phyloP scores from a whole-genome alignment of 768 basidiomycete genomes.

The Boletus vinaceobasis region DNA sequence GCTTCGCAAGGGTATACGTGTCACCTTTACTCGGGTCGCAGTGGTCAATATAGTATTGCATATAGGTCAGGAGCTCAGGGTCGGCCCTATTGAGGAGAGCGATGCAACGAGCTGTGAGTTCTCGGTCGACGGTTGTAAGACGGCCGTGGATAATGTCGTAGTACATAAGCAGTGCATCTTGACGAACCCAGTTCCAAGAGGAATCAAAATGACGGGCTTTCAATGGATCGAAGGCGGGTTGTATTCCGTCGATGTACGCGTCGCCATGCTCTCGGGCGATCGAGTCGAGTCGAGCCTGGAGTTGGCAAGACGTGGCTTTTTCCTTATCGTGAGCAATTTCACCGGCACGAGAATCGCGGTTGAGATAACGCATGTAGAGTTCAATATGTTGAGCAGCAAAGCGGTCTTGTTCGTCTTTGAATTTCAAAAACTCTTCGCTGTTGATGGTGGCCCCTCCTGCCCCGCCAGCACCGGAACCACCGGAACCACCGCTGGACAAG shows the following conservation, averaged over 20 bases:
- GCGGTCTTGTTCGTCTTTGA: conserved; percentile 89
- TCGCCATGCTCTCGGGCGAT: conserved; percentile 94
- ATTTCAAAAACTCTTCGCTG: conserved; percentile 97
- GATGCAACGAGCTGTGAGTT: conserved; percentile 96
- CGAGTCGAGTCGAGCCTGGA: conserved; percentile 86
- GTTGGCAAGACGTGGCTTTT: conserved; percentile 63
- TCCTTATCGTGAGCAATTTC: conserved; percentile 87
- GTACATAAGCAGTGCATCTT: conserved; percentile 94
- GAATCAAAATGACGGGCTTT: conserved; percentile 99
- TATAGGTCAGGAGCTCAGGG: conserved; percentile 85
- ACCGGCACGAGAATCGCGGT: conserved; percentile 88
- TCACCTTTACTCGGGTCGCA: conserved; percentile 81
- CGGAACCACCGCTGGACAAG: conserved; percentile 64
- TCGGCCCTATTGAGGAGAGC: conserved; percentile 97
- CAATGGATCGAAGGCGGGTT: conserved; percentile 89
- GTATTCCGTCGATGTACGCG: conserved; percentile 88
- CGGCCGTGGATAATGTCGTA: conserved; percentile 98
- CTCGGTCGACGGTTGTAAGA: conserved; percentile 90
- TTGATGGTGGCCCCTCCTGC: conserved; percentile 87
- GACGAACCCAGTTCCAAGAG: conserved; percentile 99
- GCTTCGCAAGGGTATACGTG: conserved; percentile 92
- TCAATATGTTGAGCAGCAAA: conserved; percentile 94
- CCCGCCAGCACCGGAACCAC: conserved; percentile 55
- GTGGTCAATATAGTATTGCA: conserved; percentile 92
- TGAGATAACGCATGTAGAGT: conserved; percentile 94